A percentile compares a stretch with the other conserved stretches of the same genome.
phyloP scores from a whole-genome alignment of 768 basidiomycete species.

The Mycena rebaudengoi region DNA sequence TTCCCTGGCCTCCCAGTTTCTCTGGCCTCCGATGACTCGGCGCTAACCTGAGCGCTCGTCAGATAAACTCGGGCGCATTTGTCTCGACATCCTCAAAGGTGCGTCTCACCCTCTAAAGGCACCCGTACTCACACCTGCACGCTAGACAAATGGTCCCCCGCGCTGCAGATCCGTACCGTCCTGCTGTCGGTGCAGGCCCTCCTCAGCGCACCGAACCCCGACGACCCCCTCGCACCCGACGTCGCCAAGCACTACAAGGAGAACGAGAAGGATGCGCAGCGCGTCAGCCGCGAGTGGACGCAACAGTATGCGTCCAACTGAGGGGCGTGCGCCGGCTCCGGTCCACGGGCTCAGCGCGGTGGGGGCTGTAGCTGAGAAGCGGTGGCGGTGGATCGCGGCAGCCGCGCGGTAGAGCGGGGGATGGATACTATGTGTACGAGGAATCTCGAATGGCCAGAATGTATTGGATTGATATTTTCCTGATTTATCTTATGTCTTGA shows the following conservation, averaged over 20 bases:
- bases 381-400: too few relatives aligned
- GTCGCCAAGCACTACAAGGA: constrained; percentile 99
- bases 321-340: not conserved
- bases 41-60: not conserved
- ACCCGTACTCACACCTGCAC: not conserved
- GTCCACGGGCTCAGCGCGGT: too few relatives aligned
- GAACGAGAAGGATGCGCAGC: constrained; percentile 91
- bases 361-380: too few relatives aligned
- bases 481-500: too few relatives aligned
- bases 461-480: too few relatives aligned
- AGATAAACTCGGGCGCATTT: constrained; percentile 99
- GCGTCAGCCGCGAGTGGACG: constrained; percentile 96
- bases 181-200: constrained; percentile 97
- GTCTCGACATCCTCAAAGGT: constrained; percentile 98
- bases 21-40: not conserved
- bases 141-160: constrained; percentile 98
- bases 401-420: too few relatives aligned
- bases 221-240: constrained; percentile 93
- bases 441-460: too few relatives aligned
- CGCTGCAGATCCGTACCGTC: constrained; percentile 97
- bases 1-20: not conserved
- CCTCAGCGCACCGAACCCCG: constrained; percentile 94
- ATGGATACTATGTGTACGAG: too few relatives aligned
- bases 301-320: constrained; percentile 73
- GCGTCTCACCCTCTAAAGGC: constrained; percentile 27